These are phyloP conservation scores for Salix viminalis DNA, from an alignment of 345 rosid species.

Conservation along the genomic window DNA sequence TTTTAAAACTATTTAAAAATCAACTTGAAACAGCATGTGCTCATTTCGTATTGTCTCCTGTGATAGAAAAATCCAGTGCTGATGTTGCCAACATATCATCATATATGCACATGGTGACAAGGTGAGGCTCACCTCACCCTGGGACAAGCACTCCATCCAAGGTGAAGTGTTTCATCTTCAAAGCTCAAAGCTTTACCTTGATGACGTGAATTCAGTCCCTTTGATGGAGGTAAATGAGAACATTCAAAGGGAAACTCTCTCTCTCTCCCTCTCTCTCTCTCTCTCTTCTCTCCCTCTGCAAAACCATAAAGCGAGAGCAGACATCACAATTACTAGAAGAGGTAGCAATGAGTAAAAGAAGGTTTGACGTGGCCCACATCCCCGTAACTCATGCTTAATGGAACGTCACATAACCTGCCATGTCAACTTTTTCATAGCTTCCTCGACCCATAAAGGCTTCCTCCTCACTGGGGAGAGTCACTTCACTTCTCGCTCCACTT, in stretches of 20 bases:
- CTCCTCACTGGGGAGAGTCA: background rate
- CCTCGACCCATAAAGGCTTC: background rate
- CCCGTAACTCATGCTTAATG: slow-evolving; percentile 16
- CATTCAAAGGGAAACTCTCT: background rate
- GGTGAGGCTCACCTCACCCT: too few species aligned
- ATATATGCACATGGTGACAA: too few species aligned
- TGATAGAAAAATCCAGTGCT: too few species aligned
- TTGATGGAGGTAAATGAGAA: background rate
- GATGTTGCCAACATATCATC: too few species aligned
- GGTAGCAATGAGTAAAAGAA: background rate
- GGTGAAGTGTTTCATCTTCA: too few species aligned
- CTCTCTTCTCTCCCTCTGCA: background rate
- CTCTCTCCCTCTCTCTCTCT: too few species aligned
- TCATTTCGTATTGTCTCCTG: too few species aligned
- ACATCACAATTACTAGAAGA: background rate
- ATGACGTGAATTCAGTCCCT: background rate
- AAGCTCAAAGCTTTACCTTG: too few species aligned
- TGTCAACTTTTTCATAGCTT: background rate
- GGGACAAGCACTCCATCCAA: too few species aligned
- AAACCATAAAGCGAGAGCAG: background rate
- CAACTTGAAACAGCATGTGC: too few species aligned
- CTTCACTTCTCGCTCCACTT: background rate
- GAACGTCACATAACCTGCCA: background rate
- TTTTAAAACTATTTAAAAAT: too few species aligned
- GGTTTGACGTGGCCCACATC: background rate